A percentile compares a stretch with the other conserved stretches of the same genome.
phyloP scores from a whole-genome alignment of 2,329 filamentous ascomycete species.

The Diaporthe sp. region DNA sequence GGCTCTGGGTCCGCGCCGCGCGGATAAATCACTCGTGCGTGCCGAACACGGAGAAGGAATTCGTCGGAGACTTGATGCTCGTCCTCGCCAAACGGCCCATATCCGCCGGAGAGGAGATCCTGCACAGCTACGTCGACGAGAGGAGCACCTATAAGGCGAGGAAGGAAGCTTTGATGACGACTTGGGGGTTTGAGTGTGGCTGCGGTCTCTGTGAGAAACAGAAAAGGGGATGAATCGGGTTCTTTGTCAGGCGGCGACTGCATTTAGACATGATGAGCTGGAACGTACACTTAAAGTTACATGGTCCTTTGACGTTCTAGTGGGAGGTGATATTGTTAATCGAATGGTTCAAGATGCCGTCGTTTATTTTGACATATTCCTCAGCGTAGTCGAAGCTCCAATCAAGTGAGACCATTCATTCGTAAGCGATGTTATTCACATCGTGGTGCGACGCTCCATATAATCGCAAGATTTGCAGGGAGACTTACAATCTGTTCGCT shows the following conservation, averaged over 20 bases:
- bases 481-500: no score
- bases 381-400: no score
- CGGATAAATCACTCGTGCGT: constrained; percentile 51
- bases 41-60: constrained; percentile 49
- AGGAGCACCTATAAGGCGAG: not conserved
- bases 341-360: no score
- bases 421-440: no score
- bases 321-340: not conserved
- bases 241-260: not conserved
- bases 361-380: no score
- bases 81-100: constrained; percentile 54
- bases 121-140: constrained; percentile 35
- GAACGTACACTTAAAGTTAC: not conserved
- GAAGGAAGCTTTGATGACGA: not conserved
- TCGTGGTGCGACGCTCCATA: no score
- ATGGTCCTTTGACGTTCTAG: not conserved
- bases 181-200: not conserved
- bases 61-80: constrained; percentile 50
- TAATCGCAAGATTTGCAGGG: no score
- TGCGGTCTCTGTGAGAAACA: not conserved
- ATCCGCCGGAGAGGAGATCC: constrained; percentile 53
- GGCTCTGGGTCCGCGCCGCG: constrained; percentile 39
- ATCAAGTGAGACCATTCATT: no score
- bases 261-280: not conserved
- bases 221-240: not conserved